Evolutionary conservation across 2,329 filamentous ascomycete species (phyloP), one percentile per base, ranked within the genome.

Genomic region (Xylariaceae sp.): DNA sequence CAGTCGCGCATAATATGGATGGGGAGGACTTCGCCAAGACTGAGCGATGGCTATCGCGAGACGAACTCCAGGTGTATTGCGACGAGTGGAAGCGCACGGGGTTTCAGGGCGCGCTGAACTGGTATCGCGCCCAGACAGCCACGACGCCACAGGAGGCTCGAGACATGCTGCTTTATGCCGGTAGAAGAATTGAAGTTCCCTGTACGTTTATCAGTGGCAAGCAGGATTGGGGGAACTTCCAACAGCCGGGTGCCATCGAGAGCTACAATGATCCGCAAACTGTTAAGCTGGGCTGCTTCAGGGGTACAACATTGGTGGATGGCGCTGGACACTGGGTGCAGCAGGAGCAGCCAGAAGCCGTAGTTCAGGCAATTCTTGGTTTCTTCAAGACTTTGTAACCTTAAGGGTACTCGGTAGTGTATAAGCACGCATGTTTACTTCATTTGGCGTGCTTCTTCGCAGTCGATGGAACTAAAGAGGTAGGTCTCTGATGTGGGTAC

Each of bases 251-350:
- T 0, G 85, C 81, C 0, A 68, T 90, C 4, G 84, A 89, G 67
- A 78, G 69, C 17, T 70, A 75, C 11, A 58, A 77, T 24, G 82
- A 86, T 71, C 75, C 75, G 5, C 72, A 76, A 6, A 76, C 76
- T 0, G 87, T 84, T 61, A 74, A 71, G 23, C 44, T 63, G 16
- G 68, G 65, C 0, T 78, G 81, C 56, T 88, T 85, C 66, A 75
- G 76, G 46, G 82, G 83, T 0, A 71, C 76, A 29, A 79, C 68
- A 46, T 73, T 86, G 16, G 74, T 90, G 11, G 79, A 86, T 14
- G 79, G 79, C 0, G 86, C 86, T 4, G 87, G 87, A 0, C 88
- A 90, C 74, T 90, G 87, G 87, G 81, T 87, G 31, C 86, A 88
- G 67, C 85, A 89, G 71, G 87, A 90, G 69, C 78, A 84, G 67